A percentile compares a stretch with the other conserved stretches of the same genome.
Conservation (phyloP, 164 flowering plant species). For the Magnolia kwangsiensis region DNA sequence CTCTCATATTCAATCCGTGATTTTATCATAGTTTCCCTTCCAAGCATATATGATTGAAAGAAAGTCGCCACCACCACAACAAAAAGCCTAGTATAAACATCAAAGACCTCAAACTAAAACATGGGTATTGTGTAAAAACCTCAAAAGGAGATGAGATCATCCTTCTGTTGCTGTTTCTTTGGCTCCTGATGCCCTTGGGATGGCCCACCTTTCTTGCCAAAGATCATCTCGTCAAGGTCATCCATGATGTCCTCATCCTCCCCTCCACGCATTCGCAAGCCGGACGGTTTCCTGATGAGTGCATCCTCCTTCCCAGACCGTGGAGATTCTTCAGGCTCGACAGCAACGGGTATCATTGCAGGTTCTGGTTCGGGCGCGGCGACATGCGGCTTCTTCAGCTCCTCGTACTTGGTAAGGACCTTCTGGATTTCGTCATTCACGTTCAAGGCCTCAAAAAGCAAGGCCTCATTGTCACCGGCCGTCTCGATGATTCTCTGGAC, state of each 20-base stretch:
- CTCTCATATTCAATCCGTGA: not conserved
- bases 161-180: conserved; percentile 54
- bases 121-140: not conserved
- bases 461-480: conserved; percentile 81
- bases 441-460: conserved; percentile 94
- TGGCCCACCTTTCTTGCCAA: conserved; percentile 71
- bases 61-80: conserved; percentile 3
- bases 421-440: conserved; percentile 92
- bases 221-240: conserved; percentile 98
- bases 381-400: conserved; percentile 48
- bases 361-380: conserved; percentile 55
- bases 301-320: conserved; percentile 60
- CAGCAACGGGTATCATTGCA: conserved; percentile 89
- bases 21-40: not conserved
- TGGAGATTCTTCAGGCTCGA: conserved; percentile 91
- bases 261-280: conserved; percentile 49
- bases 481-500: conserved; percentile 81
- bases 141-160: conserved; percentile 77
- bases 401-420: conserved; percentile 70
- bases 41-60: not conserved
- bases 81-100: no score
- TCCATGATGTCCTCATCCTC: conserved; percentile 79
- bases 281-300: conserved; percentile 60
- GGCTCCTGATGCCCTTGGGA: conserved; percentile 52
- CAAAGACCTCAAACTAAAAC: no score